Evolutionary conservation across 2,329 filamentous ascomycete species (phyloP).

Genomic region (Botrytis porri): DNA sequence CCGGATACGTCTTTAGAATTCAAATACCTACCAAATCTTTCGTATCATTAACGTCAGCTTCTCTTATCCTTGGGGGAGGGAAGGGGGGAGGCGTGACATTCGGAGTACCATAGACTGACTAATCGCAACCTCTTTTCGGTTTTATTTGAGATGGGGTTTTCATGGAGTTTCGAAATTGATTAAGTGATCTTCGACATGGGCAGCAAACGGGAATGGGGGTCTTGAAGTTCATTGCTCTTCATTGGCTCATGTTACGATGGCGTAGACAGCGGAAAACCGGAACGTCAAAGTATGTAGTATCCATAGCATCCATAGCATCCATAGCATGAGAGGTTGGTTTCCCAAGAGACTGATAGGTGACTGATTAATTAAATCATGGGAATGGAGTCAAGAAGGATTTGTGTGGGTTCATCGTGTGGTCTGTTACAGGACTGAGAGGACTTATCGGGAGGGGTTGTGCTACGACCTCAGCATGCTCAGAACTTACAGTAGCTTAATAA

Average conservation of each 20-base stretch:
- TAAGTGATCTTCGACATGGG: conserved; percentile 13
- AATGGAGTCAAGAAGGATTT: conserved; percentile 3
- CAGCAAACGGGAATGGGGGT: neutral
- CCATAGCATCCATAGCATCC: neutral
- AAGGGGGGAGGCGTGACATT: neutral
- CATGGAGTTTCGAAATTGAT: neutral
- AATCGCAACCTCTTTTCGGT: neutral
- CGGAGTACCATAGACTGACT: neutral
- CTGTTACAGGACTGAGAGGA: conserved; percentile 4
- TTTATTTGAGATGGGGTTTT: neutral
- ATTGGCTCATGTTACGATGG: conserved; percentile 14
- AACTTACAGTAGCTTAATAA: neutral
- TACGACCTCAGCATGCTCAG: neutral
- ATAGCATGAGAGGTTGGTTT: neutral
- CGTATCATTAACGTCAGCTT: neutral
- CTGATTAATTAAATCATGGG: neutral
- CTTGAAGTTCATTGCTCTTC: neutral
- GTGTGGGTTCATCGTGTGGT: conserved; percentile 2
- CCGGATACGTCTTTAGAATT: neutral
- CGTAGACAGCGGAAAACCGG: neutral
- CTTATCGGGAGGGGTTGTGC: neutral
- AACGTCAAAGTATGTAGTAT: neutral
- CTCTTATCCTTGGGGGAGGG: neutral
- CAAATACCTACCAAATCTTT: neutral
- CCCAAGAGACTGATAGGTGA: neutral